Percentiles rank a stretch among this genome's conserved stretches.
phyloP scores from a whole-genome alignment of 1,139 yeast genomes.

The Protomyces pachydermus region DNA sequence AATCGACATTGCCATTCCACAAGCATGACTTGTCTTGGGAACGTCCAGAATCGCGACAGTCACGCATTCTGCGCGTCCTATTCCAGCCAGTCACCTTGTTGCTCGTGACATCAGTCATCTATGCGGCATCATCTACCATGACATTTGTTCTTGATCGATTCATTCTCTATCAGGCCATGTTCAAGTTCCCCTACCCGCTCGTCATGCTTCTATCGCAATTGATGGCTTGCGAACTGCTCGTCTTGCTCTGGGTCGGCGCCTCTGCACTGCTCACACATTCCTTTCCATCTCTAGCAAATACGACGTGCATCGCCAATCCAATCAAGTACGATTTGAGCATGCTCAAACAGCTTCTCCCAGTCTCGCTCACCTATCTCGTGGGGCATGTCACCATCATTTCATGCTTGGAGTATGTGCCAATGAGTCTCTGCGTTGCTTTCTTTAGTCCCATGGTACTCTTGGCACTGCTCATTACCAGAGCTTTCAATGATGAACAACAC shows the following conservation, averaged over 20 bases:
- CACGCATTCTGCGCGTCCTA: not conserved
- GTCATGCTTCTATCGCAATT: not conserved
- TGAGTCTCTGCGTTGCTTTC: conserved; percentile 4
- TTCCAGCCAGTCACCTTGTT: conserved; percentile 5
- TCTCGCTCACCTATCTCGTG: conserved; percentile 8
- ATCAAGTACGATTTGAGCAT: not conserved
- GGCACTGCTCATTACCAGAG: conserved; percentile 5
- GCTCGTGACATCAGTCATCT: not conserved
- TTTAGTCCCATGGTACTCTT: conserved; percentile 8
- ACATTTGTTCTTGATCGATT: conserved; percentile 10
- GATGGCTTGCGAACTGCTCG: conserved; percentile 5
- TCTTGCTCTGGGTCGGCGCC: not conserved
- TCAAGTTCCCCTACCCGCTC: conserved; percentile 23
- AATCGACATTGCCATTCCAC: conserved; percentile 1
- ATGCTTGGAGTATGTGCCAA: conserved; percentile 17
- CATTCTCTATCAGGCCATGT: conserved; percentile 22
- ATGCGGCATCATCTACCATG: conserved; percentile 1
- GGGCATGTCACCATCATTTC: conserved; percentile 7
- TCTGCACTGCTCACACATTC: not conserved
- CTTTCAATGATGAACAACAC: conserved; percentile 10
- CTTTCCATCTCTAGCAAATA: not conserved
- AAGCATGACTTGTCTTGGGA: not conserved
- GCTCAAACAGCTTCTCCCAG: conserved; percentile 1
- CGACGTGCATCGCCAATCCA: not conserved
- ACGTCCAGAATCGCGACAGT: not conserved